Conservation (phyloP, 495 filamentous ascomycete genomes). For the Lineolata rhizophorae region DNA sequence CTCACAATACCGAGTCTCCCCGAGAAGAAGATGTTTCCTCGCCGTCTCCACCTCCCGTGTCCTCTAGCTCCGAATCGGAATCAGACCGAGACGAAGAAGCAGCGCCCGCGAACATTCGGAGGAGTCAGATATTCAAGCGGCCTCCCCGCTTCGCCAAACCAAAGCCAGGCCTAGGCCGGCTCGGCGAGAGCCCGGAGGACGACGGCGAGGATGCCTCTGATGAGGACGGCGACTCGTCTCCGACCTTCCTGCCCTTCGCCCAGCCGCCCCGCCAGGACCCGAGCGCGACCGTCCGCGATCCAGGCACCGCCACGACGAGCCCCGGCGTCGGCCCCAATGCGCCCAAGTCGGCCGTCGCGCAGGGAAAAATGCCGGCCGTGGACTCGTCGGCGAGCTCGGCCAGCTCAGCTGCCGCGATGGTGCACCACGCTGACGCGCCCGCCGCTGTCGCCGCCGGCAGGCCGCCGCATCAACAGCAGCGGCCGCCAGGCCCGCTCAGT, state of each 20-base stretch:
- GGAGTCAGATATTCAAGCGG: conserved; percentile 27
- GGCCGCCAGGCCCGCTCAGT: too few species aligned
- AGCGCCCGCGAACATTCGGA: conserved; percentile 8
- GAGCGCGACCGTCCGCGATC: not conserved
- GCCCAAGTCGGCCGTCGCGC: not conserved
- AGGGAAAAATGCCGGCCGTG: too few species aligned
- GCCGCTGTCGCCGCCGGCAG: too few species aligned
- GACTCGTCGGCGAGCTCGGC: too few species aligned
- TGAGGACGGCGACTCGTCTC: conserved; percentile 31
- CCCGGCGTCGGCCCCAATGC: not conserved
- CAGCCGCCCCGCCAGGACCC: conserved; percentile 1
- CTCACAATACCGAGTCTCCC: too few species aligned
- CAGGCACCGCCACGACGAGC: not conserved
- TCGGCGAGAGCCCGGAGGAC: conserved; percentile 24
- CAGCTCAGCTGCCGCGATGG: too few species aligned
- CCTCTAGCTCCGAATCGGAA: too few species aligned
- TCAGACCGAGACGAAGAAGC: conserved; percentile 3
- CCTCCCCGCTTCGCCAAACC: conserved; percentile 26
- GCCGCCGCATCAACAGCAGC: too few species aligned
- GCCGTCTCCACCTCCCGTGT: too few species aligned
- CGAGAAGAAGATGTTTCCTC: too few species aligned
- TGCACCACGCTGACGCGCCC: too few species aligned
- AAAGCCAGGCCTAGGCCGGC: conserved; percentile 12
- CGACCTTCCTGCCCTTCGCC: conserved; percentile 48
- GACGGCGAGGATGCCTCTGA: conserved; percentile 27